These are phyloP conservation scores for Aspergillus vadensis DNA, from an alignment of 2,329 filamentous ascomycete species.

Conservation along the genomic window DNA sequence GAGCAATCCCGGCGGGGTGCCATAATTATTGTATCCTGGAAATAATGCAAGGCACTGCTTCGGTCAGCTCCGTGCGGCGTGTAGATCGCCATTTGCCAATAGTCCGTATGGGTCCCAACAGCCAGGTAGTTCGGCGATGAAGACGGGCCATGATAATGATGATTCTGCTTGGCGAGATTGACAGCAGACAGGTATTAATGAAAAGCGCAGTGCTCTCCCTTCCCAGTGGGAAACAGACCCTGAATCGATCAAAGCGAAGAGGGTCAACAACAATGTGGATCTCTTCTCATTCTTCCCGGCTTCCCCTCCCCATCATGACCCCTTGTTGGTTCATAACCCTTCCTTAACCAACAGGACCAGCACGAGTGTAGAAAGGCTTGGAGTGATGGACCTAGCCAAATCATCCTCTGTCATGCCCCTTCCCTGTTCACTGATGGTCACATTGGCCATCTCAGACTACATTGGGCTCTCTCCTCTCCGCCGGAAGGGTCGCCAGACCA, in stretches of 20 bases:
- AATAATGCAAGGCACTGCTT: not conserved
- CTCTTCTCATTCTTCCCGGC: not conserved
- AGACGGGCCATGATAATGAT: not conserved
- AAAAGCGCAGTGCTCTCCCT: not conserved
- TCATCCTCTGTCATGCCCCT: not conserved
- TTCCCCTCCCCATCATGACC: no score
- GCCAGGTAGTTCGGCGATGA: not conserved
- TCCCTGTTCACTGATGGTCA: no score
- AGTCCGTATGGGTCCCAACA: not conserved
- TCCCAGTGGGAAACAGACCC: not conserved
- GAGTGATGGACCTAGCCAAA: not conserved
- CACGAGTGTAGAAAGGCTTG: no score
- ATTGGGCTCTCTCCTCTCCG: not conserved
- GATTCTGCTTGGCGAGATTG: no score
- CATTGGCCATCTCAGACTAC: no score
- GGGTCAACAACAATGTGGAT: not conserved
- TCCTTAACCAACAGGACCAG: no score
- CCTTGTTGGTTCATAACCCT: no score
- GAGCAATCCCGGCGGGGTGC: constrained; percentile 1
- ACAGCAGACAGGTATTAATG: no score
- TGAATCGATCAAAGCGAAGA: not conserved
- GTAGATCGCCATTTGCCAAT: not conserved
- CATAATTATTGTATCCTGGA: not conserved
- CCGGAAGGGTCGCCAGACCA: not conserved
- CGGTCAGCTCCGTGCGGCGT: not conserved